phyloP scores from a whole-genome alignment of 1,139 yeast genomes.

The Geotrichum aggregatum region DNA sequence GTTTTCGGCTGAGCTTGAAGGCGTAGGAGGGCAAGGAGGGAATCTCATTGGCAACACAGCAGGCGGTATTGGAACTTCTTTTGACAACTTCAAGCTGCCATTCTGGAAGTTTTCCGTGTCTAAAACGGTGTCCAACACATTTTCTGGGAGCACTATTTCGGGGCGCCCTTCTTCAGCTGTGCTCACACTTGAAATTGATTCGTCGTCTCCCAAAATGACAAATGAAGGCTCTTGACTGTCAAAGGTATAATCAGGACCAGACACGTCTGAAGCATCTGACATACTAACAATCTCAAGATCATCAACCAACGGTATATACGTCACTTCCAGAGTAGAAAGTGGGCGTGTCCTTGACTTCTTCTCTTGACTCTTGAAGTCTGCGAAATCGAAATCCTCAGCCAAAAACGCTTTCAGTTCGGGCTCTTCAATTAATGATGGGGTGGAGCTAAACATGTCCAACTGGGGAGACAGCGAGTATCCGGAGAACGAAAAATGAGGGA shows the following conservation, averaged over 20 bases:
- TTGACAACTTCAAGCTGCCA: no score
- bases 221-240: not conserved
- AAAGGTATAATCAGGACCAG: not conserved
- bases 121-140: not conserved
- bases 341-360: not conserved
- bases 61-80: not conserved
- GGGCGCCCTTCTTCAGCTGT: not conserved
- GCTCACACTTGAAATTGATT: not conserved
- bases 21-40: slow-evolving; percentile 5
- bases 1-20: not conserved
- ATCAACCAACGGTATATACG: not conserved
- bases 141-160: no score
- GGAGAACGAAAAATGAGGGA: not conserved
- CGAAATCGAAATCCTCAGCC: slow-evolving; percentile 7
- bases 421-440: slow-evolving; percentile 16
- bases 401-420: slow-evolving; percentile 17
- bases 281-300: slow-evolving; percentile 7
- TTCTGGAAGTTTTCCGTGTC: no score
- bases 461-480: slow-evolving; percentile 7
- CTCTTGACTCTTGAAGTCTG: not conserved
- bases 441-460: slow-evolving; percentile 2
- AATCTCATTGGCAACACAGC: slow-evolving; percentile 2
- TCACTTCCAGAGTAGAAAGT: not conserved
- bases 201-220: not conserved
- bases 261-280: not conserved